Base-by-base conservation (phyloP, 2,329 filamentous ascomycete genomes). In the Peltaster fructicola region DNA sequence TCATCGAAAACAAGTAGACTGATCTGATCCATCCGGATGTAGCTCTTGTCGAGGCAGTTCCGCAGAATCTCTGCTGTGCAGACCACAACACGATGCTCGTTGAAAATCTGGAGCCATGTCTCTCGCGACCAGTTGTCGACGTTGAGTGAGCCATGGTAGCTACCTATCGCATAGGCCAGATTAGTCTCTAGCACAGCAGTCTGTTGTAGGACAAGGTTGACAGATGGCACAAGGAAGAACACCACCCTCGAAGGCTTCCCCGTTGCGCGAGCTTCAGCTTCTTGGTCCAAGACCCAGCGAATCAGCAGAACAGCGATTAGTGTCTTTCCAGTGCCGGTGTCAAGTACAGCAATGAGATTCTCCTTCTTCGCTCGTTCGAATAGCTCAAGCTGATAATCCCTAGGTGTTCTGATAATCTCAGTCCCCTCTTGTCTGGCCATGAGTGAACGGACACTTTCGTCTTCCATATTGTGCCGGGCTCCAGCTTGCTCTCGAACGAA, bases 311-410 rank as follows among this genome's bases (percentile, higher is more conserved):
- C 82, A 0, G 88, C 84, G 38, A 98, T 93, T n/a, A 93, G 59
- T 0, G 88, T 98, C 53, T 98, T 98, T 3, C 88, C 88, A 3
- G 81, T 82, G 8, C 88, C 81, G n/a, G 85, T 93, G 42, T 90
- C 82, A 1, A 95, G 63, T 1, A 98, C 88, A 1, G 88, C 84
- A 37, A 98, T 91, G 6, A 74, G 77, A 44, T 98, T 98, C 37
- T 73, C 66, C 25, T 65, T 45, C 44, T 88, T 92, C 4, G 88
- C 85, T 34, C 68, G 68, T 47, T 93, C 80, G 41, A 88, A 95
- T 0, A 98, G 63, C 45, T 95, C 85, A 8, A 79, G 57, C 47
- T 98, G 88, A 43, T 95, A 98, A 41, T 92, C 81, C 23, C 85
- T 65, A 1, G 84, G 80, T 26, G 71, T 75, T 7, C 70, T 65